These are phyloP conservation scores for Blastobotrys aristatus DNA, from an alignment of 1,139 yeast species.

Conservation along the genomic window DNA sequence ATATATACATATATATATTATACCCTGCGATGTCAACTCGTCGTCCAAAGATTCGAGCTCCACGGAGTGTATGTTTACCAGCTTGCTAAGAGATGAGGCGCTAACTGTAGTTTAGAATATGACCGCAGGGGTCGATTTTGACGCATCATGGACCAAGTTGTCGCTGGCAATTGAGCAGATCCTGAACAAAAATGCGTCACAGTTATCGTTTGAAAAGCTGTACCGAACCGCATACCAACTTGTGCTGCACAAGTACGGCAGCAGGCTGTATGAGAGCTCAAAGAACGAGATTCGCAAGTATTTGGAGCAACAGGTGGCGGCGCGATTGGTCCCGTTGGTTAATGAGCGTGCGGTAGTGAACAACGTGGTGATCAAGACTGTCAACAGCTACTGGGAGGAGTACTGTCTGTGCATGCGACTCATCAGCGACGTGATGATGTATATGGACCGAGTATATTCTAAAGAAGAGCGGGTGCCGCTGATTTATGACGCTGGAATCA, in stretches of 20 bases:
- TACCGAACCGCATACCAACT: conserved; percentile 78
- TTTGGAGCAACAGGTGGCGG: conserved; percentile 37
- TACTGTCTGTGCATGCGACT: conserved; percentile 72
- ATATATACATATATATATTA: background rate
- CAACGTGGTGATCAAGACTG: conserved; percentile 39
- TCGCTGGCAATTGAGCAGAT: conserved; percentile 75
- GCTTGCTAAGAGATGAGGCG: too few species aligned
- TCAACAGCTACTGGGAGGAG: conserved; percentile 53
- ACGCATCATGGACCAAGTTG: conserved; percentile 64
- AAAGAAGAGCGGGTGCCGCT: conserved; percentile 63
- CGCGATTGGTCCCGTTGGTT: conserved; percentile 21
- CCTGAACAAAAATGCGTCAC: conserved; percentile 66
- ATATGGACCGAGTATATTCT: conserved; percentile 77
- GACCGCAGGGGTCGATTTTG: conserved; percentile 47
- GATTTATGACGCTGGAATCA: conserved; percentile 71
- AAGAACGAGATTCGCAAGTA: conserved; percentile 48
- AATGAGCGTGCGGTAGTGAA: conserved; percentile 6
- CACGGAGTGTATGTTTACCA: conserved; percentile 18
- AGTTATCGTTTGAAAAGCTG: conserved; percentile 76
- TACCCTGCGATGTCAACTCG: conserved; percentile 17
- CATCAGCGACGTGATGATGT: conserved; percentile 83
- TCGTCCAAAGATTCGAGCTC: conserved; percentile 24
- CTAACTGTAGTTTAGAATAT: conserved; percentile 7
- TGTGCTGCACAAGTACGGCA: conserved; percentile 72
- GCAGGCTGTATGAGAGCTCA: conserved; percentile 61